Percentiles rank a stretch among this genome's conserved stretches.
These are phyloP conservation scores for Gossypium arboreum DNA, from an alignment of 345 rosid species.

Conservation along the genomic window DNA sequence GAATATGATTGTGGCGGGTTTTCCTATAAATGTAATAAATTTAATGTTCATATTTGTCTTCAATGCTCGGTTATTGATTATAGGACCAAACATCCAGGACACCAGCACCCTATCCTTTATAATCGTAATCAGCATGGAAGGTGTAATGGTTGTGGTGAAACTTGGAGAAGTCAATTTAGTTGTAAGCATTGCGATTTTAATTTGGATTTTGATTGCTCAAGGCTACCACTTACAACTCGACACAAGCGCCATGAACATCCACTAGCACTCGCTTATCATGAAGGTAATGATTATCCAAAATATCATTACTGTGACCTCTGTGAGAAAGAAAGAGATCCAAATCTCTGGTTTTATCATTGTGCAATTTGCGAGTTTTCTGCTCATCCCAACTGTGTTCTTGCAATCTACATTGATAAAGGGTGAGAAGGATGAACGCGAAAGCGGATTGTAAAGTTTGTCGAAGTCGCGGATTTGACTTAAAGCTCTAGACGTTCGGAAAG, in stretches of 20 bases:
- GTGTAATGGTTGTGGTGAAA: background rate
- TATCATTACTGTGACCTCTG: slow-evolving; percentile 16
- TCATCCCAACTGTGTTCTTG: background rate
- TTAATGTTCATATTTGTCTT: background rate
- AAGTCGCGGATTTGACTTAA: no score
- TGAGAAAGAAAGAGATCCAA: slow-evolving; percentile 20
- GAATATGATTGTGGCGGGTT: background rate
- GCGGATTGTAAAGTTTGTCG: no score
- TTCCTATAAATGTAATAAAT: background rate
- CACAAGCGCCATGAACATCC: slow-evolving; percentile 16
- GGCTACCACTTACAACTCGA: background rate
- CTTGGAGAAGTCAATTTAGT: background rate
- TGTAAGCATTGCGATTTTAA: background rate
- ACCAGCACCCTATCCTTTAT: background rate
- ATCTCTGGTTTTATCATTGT: slow-evolving; percentile 14
- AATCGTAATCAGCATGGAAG: no score
- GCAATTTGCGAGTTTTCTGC: background rate
- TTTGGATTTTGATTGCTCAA: background rate
- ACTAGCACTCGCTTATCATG: background rate
- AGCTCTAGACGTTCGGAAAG: no score
- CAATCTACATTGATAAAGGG: no score
- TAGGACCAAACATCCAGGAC: background rate
- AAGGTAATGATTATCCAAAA: background rate
- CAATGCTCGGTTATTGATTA: background rate
- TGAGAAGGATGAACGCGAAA: no score